These are phyloP conservation scores for Aureobasidium pullulans DNA, from an alignment of 2,329 filamentous ascomycete species.

Conservation along the genomic window DNA sequence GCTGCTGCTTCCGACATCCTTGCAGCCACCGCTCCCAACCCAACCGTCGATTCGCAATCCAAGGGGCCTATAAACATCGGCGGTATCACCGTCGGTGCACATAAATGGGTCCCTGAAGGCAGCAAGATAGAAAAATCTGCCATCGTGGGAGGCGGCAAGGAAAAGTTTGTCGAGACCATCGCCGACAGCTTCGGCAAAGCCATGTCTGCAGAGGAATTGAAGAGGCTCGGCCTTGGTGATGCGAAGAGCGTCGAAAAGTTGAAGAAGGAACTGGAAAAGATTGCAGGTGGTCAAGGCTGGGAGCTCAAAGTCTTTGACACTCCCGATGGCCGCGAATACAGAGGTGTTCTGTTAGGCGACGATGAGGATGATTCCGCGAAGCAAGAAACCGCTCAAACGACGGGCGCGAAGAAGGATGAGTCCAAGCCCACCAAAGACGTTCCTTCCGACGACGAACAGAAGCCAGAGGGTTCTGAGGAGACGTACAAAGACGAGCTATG, in stretches of 20 bases:
- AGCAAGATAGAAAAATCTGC: slow-evolving; percentile 48
- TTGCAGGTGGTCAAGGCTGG: slow-evolving; percentile 68
- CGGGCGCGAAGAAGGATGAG: slow-evolving; percentile 26
- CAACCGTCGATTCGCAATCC: slow-evolving; percentile 8
- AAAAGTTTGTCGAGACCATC: slow-evolving; percentile 45
- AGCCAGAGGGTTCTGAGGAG: slow-evolving; percentile 10
- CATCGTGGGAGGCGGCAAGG: slow-evolving; percentile 44
- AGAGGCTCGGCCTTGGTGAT: slow-evolving; percentile 57
- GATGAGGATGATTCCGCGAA: slow-evolving; percentile 40
- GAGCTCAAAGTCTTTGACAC: slow-evolving; percentile 71
- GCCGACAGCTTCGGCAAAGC: slow-evolving; percentile 51
- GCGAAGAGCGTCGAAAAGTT: slow-evolving; percentile 64
- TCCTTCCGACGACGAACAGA: background rate
- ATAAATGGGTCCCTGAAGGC: slow-evolving; percentile 47
- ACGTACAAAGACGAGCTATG: slow-evolving; percentile 15
- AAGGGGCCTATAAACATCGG: slow-evolving; percentile 42
- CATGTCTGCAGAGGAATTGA: slow-evolving; percentile 37
- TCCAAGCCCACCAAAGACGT: slow-evolving; percentile 17
- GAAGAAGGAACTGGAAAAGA: slow-evolving; percentile 57
- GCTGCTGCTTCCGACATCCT: slow-evolving; percentile 14
- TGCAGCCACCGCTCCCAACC: slow-evolving; percentile 3
- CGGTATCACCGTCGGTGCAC: slow-evolving; percentile 52
- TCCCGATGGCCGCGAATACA: slow-evolving; percentile 57
- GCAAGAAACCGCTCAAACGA: slow-evolving; percentile 14
- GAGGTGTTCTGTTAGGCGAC: slow-evolving; percentile 59